Evolutionary conservation across 1,139 yeast species (phyloP).

Genomic region (Meyerozyma smithsonii): DNA sequence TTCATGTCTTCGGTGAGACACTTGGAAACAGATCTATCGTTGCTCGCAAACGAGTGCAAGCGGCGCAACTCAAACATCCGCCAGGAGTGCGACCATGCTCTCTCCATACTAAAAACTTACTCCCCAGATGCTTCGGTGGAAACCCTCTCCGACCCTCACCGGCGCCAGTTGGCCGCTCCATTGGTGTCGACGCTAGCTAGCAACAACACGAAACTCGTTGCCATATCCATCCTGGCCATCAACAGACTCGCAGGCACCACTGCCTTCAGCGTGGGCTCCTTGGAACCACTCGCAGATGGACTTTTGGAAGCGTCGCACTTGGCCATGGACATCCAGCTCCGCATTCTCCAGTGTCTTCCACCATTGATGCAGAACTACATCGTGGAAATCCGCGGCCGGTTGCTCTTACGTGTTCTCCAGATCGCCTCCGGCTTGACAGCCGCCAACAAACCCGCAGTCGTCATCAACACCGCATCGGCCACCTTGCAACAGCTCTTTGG

Average conservation of each 20-base stretch:
- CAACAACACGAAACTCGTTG: conserved; percentile 67
- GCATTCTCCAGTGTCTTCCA: conserved; percentile 83
- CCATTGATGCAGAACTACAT: conserved; percentile 64
- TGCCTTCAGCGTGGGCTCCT: conserved; percentile 27
- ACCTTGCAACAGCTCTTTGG: conserved; percentile 82
- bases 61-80: conserved; percentile 65
- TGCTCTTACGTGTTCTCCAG: conserved; percentile 54
- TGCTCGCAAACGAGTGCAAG: conserved; percentile 63
- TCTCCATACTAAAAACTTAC: conserved; percentile 40
- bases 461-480: conserved; percentile 89
- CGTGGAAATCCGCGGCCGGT: conserved; percentile 46
- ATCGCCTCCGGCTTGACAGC: conserved; percentile 72
- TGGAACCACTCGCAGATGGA: conserved; percentile 57
- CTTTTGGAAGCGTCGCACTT: conserved; percentile 70
- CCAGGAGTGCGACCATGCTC: conserved; percentile 59
- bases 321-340: conserved; percentile 78
- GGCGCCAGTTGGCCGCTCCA: conserved; percentile 60
- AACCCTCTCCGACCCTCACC: conserved; percentile 28
- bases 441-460: conserved; percentile 67
- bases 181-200: conserved; percentile 70
- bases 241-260: conserved; percentile 45
- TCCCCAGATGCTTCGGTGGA: conserved; percentile 13
- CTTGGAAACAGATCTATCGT: conserved; percentile 51
- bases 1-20: conserved; percentile 29
- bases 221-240: conserved; percentile 66